Base-by-base conservation (phyloP, 306 rosid species). In the Pyrus pyrifolia region DNA sequence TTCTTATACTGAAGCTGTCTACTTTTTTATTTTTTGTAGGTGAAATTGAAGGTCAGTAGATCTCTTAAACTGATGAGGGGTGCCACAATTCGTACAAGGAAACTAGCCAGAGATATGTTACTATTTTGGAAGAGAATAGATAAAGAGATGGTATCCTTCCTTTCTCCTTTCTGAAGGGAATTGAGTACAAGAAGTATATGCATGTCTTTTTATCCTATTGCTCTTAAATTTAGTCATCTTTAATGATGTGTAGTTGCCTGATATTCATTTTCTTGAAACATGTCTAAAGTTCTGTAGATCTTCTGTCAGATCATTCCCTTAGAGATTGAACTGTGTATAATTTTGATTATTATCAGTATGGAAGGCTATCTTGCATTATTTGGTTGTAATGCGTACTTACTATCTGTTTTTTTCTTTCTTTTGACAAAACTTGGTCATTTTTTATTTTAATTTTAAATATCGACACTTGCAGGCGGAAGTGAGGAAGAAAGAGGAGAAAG, bases 41-140 rank as follows among this genome's bases (percentile, higher is more conserved):
- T 92, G 72, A 89, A 77, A 89, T 68, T 89, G 88, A 96, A 92
- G 87, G 87, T 91, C 72, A 91, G 92, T 79, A 86, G 99, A 87
- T 92, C 99, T 5, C 90, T 87, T 70, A 96, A 96, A 84, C 81
- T 88, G 87, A 87, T 87, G 72, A 89, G 84, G 86, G 85, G 87
- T 83, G 98, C 97, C 35, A 66, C 90, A 64, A 84, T 89, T 78
- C 98, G 98, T 75, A 92, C 99, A 64, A 87, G 98, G 76, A 96
- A 89, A 84, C 78, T 96, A 75, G 89, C 99, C 81, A 91, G 98
- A 80, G 99, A 96, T 78, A 91, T 92, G 92, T 75, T 93, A 75
- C 90, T 96, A 22, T 86, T 86, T 84, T 96, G 98, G 98, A 96
- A 96, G 80, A 86, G 98, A 88, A 88, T 93, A 70, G 99, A 92